Percentiles rank a stretch among this genome's conserved stretches.
These are phyloP conservation scores for Leptodontidium sp. DNA, from an alignment of 2,329 filamentous ascomycete genomes.

Conservation along the genomic window DNA sequence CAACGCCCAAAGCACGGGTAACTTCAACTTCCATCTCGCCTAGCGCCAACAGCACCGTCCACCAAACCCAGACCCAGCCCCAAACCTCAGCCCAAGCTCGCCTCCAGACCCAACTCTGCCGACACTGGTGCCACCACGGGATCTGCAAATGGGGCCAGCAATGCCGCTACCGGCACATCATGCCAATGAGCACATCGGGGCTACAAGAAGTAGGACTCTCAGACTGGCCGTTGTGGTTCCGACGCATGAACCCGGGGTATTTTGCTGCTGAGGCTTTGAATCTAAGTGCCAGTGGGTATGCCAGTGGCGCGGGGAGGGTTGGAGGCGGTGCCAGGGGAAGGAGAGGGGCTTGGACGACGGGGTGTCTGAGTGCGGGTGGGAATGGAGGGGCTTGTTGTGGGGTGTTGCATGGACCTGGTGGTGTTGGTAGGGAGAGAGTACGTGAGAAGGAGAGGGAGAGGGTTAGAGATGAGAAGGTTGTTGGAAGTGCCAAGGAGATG, in stretches of 20 bases:
- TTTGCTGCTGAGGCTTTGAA: constrained; percentile 31
- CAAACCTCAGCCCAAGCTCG: not conserved
- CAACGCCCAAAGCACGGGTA: constrained; percentile 6
- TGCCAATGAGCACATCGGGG: constrained; percentile 54
- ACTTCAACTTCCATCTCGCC: not conserved
- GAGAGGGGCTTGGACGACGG: not conserved
- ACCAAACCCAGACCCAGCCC: not conserved
- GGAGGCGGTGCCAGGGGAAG: not conserved
- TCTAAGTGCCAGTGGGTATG: not conserved
- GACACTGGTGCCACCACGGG: constrained; percentile 58
- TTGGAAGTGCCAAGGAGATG: not conserved
- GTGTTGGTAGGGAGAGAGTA: not conserved
- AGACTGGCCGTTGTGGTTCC: constrained; percentile 55
- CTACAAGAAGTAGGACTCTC: constrained; percentile 54
- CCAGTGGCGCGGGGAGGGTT: not conserved
- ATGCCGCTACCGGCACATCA: constrained; percentile 57
- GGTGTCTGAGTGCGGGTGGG: constrained; percentile 2
- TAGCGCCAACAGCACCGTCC: not conserved
- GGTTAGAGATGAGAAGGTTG: not conserved
- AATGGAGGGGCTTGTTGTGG: constrained; percentile 22
- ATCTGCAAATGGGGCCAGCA: constrained; percentile 54
- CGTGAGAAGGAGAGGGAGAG: not conserved
- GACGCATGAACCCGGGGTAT: constrained; percentile 38
- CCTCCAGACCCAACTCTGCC: constrained; percentile 46
- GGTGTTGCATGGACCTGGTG: constrained; percentile 8